Base-by-base conservation (phyloP, 139 green algal species). In the Haematococcus lacustris region DNA sequence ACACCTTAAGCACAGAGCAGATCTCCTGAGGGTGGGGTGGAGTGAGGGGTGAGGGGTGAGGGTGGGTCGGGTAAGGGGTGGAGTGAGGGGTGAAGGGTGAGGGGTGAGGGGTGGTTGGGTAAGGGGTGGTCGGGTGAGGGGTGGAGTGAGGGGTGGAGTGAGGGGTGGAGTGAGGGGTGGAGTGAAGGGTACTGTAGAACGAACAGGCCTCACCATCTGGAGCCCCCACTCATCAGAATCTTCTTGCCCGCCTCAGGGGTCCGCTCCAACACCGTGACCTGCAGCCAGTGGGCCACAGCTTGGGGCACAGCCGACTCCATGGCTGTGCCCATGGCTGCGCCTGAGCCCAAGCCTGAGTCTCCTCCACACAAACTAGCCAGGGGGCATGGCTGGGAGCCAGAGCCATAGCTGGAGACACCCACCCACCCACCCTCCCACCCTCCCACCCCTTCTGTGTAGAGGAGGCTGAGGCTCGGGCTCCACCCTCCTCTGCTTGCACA, bases 161-260 rank as follows among this genome's bases (percentile, higher is more conserved):
- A 21, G 13, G 13, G 21, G 13, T 28, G 47, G 13, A 28, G 13
- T 13, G 47, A 13, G 47, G 21, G 13, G 13, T 13, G 13, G 13
- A 13, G 13, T 13, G 13, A 28, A 21, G 21, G 13, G 21, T 28
- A 21, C n/a, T n/a, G n/a, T n/a, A 57, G 47, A 57, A 57, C 47
- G 13, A 13, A 57, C 47, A 57, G 13, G 41, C 32, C 78, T 61
- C 71, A 82, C 77, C 88, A 97, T 13, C 93, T 75, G 0, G 85
- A 88, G 32, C 93, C 92, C 0, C 93, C 93, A 35, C 75, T 88
- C 75, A 97, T 92, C 3, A 96, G 81, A 51, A 96, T 92, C 70
- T 98, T 97, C 76, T 90, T 95, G 34, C 93, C 93, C 3, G 79
- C 69, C 79, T 96, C 87, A 1, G 59, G 51, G 1, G 79, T 96